These are phyloP conservation scores for Umbelopsis sp. DNA, from an alignment of 371 early-diverging fungal species.

Conservation along the genomic window DNA sequence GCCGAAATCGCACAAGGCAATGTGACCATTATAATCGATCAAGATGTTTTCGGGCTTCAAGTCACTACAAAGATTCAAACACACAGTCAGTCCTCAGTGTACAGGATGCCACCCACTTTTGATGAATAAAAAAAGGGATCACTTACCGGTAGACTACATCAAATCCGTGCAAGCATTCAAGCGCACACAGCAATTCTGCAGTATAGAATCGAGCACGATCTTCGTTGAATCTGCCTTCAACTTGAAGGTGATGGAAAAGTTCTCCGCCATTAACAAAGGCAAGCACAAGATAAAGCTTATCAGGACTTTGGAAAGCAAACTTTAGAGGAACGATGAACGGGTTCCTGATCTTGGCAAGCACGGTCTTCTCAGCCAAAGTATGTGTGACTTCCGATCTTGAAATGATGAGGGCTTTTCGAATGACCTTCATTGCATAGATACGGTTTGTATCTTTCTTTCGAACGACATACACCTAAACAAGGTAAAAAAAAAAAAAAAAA, in stretches of 20 bases:
- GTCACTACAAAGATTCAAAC: constrained; percentile 56
- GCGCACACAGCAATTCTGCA: constrained; percentile 76
- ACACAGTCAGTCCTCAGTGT: too few relatives aligned
- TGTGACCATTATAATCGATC: constrained; percentile 95
- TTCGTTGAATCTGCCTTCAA: constrained; percentile 75
- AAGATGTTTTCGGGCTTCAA: constrained; percentile 97
- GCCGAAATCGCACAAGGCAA: constrained; percentile 98
- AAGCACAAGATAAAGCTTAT: constrained; percentile 88
- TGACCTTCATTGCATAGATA: constrained; percentile 97
- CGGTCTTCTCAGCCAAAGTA: constrained; percentile 90
- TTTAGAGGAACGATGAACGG: constrained; percentile 90
- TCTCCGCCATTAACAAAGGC: constrained; percentile 96
- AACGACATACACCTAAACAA: constrained; percentile 86
- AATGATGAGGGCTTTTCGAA: constrained; percentile 93
- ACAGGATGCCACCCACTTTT: too few relatives aligned
- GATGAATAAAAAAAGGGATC: too few relatives aligned
- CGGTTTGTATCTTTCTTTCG: constrained; percentile 92
- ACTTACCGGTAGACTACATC: constrained; percentile 82
- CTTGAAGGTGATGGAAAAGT: constrained; percentile 88
- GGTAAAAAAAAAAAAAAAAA: not conserved
- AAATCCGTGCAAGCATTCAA: constrained; percentile 89
- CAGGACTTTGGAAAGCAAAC: constrained; percentile 86
- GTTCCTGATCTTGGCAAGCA: constrained; percentile 81
- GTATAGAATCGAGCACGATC: constrained; percentile 73
- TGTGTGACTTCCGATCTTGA: constrained; percentile 88